Evolutionary conservation across 208 protist genomes (phyloP), one percentile per base, ranked within the genome.

Genomic region (Wallacemonas sp.): DNA sequence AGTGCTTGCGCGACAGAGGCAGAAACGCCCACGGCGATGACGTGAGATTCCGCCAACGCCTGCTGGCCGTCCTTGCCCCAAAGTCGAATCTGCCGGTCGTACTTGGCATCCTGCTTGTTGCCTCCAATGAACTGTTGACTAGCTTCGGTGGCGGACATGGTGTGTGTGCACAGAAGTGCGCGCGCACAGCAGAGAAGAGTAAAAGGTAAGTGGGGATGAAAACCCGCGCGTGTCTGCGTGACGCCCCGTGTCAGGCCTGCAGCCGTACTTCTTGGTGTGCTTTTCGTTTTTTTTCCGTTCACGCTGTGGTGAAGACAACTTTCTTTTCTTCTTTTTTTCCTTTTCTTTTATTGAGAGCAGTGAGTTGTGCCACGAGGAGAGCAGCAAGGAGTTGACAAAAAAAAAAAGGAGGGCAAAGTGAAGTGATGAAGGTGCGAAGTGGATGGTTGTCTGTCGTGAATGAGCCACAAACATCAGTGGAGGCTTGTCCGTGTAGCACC

Each of bases 21-120:
- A 27, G 83, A 97, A 21, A 77, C 93, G 45, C 98, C 98, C 13
- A 99, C 58, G 3, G 97, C 80, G 37, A 96, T 85, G 26, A 99
- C 71, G 45, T 93, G 79, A 3, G 96, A 76, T 17, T 68, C 64
- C 33, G 93, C 80, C 22, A 99, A 77, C 9, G 77, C 66, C 0
- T 46, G 32, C 82, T 99, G 98, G 21, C 97, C 98, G 22, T 94
- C 87, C 34, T 76, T 67, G 10, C 94, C 97, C 97, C 98, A 99
- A 26, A 99, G 77, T 1, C 93, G 84, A 27, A 98, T 54, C 72
- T 98, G 94, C 21, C 97, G 78, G 68, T 98, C 97, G 61, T 97
- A 98, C 66, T 88, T 95, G 9, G 41, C 45, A 21, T 81, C 63
- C 24, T 57, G 52, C 36, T 78, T 73, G 45, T 75, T 53, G 33